phyloP scores from a whole-genome alignment of 2,329 filamentous ascomycete genomes.

The Clarireedia homoeocarpa region DNA sequence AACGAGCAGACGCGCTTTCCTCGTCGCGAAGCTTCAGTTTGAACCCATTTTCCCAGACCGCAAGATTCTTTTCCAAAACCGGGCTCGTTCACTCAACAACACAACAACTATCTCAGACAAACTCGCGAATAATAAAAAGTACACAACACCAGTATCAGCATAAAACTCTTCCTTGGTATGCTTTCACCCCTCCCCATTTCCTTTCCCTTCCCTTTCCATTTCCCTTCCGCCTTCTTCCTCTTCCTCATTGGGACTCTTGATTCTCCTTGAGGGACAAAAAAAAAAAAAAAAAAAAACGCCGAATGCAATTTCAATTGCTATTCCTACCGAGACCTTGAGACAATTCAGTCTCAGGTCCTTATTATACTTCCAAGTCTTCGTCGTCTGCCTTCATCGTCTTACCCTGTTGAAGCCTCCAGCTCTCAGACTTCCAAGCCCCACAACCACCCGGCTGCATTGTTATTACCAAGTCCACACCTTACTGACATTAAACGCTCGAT shows the following conservation, averaged over 20 bases:
- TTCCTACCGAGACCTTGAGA: conserved; percentile 4
- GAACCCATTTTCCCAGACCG: neutral
- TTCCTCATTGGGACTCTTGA: neutral
- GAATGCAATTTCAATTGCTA: neutral
- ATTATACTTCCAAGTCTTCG: conserved; percentile 4
- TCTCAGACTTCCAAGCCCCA: conserved; percentile 1
- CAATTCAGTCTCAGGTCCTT: conserved; percentile 1
- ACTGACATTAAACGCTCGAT: conserved; percentile 5
- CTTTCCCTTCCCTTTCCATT: neutral
- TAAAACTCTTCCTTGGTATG: conserved; percentile 12
- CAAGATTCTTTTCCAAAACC: too few relatives aligned
- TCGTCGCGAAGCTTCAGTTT: neutral
- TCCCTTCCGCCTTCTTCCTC: conserved; percentile 1
- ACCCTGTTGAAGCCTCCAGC: neutral
- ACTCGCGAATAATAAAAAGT: neutral
- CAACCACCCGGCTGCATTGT: conserved; percentile 4
- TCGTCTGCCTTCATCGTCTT: conserved; percentile 3
- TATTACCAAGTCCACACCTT: conserved; percentile 6
- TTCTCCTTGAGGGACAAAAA: neutral
- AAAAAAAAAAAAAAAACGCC: too few relatives aligned
- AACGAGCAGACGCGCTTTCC: neutral
- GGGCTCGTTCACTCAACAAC: neutral
- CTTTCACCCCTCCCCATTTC: conserved; percentile 7
- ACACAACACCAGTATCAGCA: neutral
- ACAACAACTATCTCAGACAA: neutral